Conservation (phyloP, 1,284 basidiomycete genomes). For the Moniliophthora roreri region DNA sequence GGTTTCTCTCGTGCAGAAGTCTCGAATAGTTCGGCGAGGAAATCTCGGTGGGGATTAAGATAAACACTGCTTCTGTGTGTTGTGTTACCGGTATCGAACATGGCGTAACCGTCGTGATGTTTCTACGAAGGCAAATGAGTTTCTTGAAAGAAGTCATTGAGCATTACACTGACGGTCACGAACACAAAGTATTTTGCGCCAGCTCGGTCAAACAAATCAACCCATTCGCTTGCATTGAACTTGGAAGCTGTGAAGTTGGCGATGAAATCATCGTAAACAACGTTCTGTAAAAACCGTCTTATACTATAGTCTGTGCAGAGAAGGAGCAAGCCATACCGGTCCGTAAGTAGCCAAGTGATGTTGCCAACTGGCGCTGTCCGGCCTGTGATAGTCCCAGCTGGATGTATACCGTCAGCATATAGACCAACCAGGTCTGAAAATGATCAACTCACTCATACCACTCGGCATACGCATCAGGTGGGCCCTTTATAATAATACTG, state of each 20-base stretch:
- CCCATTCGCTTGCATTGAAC: constrained; percentile 55
- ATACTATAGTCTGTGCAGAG: background rate
- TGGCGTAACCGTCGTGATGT: constrained; percentile 49
- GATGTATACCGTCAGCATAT: background rate
- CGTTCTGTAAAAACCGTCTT: constrained; percentile 29
- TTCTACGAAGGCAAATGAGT: constrained; percentile 29
- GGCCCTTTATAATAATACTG: constrained; percentile 25
- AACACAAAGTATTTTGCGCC: constrained; percentile 66
- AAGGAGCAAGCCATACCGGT: constrained; percentile 26
- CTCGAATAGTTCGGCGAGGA: constrained; percentile 51
- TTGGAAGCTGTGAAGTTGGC: constrained; percentile 48
- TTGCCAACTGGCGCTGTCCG: constrained; percentile 40
- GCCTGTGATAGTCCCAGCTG: constrained; percentile 32
- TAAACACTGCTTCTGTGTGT: constrained; percentile 48
- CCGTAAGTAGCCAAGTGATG: constrained; percentile 54
- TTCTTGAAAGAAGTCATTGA: background rate
- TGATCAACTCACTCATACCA: constrained; percentile 49
- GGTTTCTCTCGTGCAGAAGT: constrained; percentile 51
- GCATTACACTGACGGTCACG: constrained; percentile 41
- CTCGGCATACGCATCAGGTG: constrained; percentile 46
- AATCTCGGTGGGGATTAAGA: constrained; percentile 52
- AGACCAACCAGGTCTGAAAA: background rate
- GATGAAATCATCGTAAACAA: constrained; percentile 61
- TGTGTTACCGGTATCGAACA: constrained; percentile 56
- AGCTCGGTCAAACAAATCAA: constrained; percentile 51